Percentiles rank a stretch among this genome's conserved stretches.
phyloP scores from a whole-genome alignment of 2,329 filamentous ascomycete genomes.

The Alternaria postmessia region DNA sequence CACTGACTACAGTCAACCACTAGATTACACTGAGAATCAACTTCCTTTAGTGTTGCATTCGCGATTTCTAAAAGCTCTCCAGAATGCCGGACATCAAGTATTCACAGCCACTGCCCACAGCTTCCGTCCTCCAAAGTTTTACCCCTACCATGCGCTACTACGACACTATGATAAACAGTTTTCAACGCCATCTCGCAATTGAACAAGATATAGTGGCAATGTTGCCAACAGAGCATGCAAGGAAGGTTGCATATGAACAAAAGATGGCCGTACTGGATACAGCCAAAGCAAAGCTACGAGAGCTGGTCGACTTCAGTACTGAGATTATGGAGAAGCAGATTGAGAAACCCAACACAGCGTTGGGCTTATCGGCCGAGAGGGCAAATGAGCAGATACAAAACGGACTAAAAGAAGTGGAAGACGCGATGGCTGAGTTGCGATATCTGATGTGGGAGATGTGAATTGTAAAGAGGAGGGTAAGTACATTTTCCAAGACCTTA shows the following conservation, averaged over 20 bases:
- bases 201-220: background rate
- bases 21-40: background rate
- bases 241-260: background rate
- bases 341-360: background rate
- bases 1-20: background rate
- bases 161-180: background rate
- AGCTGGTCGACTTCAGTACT: background rate
- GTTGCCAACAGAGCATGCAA: background rate
- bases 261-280: background rate
- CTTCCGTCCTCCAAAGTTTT: background rate
- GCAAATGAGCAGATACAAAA: background rate
- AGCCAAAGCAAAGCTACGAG: background rate
- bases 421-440: background rate
- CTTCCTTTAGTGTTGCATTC: background rate
- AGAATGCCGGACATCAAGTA: background rate
- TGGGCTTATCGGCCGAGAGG: background rate
- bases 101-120: background rate
- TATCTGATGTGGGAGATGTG: background rate
- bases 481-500: background rate
- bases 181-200: background rate
- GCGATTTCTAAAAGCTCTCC: background rate
- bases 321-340: background rate
- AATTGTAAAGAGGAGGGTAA: background rate
- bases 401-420: background rate
- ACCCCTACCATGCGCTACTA: background rate